Evolutionary conservation across 148 eudicot genomes (phyloP), one percentile per base, ranked within the genome.

Genomic region (Nyssa sinensis): DNA sequence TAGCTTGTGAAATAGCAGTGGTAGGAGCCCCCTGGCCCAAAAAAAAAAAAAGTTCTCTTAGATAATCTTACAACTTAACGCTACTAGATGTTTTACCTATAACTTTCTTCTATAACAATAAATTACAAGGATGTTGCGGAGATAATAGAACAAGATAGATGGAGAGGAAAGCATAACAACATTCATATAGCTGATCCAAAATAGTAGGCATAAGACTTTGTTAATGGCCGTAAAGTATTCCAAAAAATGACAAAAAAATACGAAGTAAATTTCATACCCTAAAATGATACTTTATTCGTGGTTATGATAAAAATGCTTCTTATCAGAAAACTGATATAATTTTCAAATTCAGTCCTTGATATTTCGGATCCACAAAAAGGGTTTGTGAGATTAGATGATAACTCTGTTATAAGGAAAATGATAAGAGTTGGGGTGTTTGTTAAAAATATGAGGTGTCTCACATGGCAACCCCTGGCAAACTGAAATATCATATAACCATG

Each of bases 1-100:
- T 82, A 67, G 82, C 72, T 64, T 79, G 86, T 27, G 77, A 79
- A 79, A n/a, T 75, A 74, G 87, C 80, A 83, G 82, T 85, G 67
- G 74, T 77, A 47, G 79, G 67, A 71, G 71, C 80, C 64, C 82
- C 89, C 96, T 91, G 84, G 75, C 30, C 30, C 12, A 27, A 39
- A 51, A 65, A 72, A 24, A 21, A 27, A 39, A 51, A 65, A 72
- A 24, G 3, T 23, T 58, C 13, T 41, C 29, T 34, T 39, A 66
- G 72, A 53, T 34, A 66, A 41, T 31, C 60, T 65, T n/a, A 21
- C n/a, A 27, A 58, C n/a, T 69, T 41, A 16, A 49, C 49, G 9
- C 39, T 27, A n/a, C 35, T 35, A 31, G 39, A 71, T 32, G 44
- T 37, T 25, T 69, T 23, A 31, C 7, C 49, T 8, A 7, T 63